Conservation (phyloP, 805 yeast genomes). For the Starmerella powellii region DNA sequence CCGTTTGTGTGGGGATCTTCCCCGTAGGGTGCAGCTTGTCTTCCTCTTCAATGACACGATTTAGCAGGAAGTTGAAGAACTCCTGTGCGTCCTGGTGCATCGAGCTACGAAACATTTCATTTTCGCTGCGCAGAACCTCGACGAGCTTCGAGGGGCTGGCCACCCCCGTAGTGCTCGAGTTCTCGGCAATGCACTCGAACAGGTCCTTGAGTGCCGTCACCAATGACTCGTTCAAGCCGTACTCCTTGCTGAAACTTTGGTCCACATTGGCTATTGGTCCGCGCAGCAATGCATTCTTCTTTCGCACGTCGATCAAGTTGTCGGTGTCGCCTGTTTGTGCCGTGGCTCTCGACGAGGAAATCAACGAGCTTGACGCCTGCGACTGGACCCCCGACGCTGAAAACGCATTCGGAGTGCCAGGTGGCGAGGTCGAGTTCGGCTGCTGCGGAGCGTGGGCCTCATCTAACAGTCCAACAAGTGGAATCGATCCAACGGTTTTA, state of each 20-base stretch:
- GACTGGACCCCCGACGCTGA: too few relatives aligned
- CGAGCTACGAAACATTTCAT: constrained; percentile 70
- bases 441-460: neutral
- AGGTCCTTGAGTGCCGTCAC: constrained; percentile 68
- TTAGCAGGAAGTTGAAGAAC: constrained; percentile 74
- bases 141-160: constrained; percentile 71
- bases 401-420: neutral
- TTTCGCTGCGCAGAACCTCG: constrained; percentile 64
- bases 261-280: constrained; percentile 84
- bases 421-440: neutral
- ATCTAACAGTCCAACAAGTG: constrained; percentile 15
- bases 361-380: too few relatives aligned
- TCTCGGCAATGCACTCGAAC: constrained; percentile 72
- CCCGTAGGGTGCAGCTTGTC: constrained; percentile 22
- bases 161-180: constrained; percentile 58
- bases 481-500: constrained; percentile 5
- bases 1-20: neutral
- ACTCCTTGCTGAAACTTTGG: constrained; percentile 43
- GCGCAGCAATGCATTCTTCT: constrained; percentile 58
- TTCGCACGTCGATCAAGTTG: constrained; percentile 48
- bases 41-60: constrained; percentile 47
- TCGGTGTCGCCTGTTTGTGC: constrained; percentile 4
- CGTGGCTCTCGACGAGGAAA: neutral
- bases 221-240: constrained; percentile 39
- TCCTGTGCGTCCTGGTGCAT: constrained; percentile 99